phyloP scores from a whole-genome alignment of 768 basidiomycete genomes.

The Daedaleopsis nitida region DNA sequence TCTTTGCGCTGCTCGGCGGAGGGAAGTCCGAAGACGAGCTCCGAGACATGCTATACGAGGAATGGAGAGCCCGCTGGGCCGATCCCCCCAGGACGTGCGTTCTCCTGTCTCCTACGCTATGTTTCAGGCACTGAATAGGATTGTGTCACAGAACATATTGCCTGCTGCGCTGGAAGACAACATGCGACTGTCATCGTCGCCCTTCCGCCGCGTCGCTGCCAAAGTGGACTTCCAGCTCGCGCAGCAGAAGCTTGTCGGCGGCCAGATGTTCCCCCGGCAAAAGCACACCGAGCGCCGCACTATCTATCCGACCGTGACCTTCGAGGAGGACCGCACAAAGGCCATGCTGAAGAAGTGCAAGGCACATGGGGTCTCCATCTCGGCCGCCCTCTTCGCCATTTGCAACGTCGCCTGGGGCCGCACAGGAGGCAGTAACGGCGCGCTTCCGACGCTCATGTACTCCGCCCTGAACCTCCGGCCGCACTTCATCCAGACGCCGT shows the following conservation, averaged over 20 bases:
- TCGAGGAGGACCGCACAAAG: slow-evolving; percentile 57
- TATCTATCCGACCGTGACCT: slow-evolving; percentile 68
- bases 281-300: slow-evolving; percentile 53
- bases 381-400: slow-evolving; percentile 72
- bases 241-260: slow-evolving; percentile 65
- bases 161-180: slow-evolving; percentile 51
- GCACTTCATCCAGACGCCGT: slow-evolving; percentile 42
- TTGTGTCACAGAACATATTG: slow-evolving; percentile 25
- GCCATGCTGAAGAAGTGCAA: slow-evolving; percentile 72
- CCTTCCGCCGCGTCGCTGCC: slow-evolving; percentile 47
- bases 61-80: slow-evolving; percentile 37
- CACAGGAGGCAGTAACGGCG: slow-evolving; percentile 43
- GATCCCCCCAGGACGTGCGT: slow-evolving; percentile 22
- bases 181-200: slow-evolving; percentile 37
- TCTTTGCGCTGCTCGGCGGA: slow-evolving; percentile 63
- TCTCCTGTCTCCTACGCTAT: neutral
- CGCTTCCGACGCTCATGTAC: slow-evolving; percentile 79
- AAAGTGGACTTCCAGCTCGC: slow-evolving; percentile 57
- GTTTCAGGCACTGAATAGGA: slow-evolving; percentile 2
- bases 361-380: slow-evolving; percentile 68
- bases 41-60: slow-evolving; percentile 32
- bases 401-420: slow-evolving; percentile 76
- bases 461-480: slow-evolving; percentile 81
- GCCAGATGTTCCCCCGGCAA: slow-evolving; percentile 67
- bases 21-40: slow-evolving; percentile 32